These are phyloP conservation scores for Tuctoria greenei DNA, from an alignment of 176 grass and related monocot species.

Conservation along the genomic window DNA sequence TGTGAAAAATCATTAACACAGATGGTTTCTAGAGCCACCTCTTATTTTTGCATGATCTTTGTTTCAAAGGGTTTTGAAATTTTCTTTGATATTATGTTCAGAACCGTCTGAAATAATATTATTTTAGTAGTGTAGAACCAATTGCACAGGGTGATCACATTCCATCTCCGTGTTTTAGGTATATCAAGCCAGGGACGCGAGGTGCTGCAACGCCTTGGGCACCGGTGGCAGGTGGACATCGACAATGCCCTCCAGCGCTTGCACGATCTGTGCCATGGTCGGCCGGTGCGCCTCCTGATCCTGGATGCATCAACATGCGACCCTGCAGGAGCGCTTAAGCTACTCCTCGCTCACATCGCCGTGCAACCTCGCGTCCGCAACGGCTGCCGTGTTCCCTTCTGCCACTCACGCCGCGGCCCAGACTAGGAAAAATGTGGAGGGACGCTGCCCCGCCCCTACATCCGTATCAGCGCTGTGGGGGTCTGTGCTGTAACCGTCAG, in stretches of 20 bases:
- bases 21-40: too few species aligned
- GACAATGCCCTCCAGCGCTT: slow-evolving; percentile 34
- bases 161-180: too few species aligned
- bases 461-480: neutral
- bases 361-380: slow-evolving; percentile 32
- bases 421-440: slow-evolving; percentile 28
- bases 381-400: slow-evolving; percentile 8
- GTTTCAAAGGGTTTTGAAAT: too few species aligned
- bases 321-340: slow-evolving; percentile 34
- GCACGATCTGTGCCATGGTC: slow-evolving; percentile 36
- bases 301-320: slow-evolving; percentile 50
- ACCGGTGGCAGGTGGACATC: slow-evolving; percentile 27
- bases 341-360: slow-evolving; percentile 24
- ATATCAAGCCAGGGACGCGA: neutral
- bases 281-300: slow-evolving; percentile 34
- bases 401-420: slow-evolving; percentile 27
- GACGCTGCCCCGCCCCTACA: neutral
- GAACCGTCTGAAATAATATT: too few species aligned
- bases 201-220: slow-evolving; percentile 25
- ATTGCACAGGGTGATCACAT: too few species aligned
- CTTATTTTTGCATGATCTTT: too few species aligned
- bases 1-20: too few species aligned
- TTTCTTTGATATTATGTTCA: too few species aligned
- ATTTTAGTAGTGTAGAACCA: too few species aligned
- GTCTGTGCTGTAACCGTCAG: neutral